Evolutionary conservation across 306 rosid genomes (phyloP).

Genomic region (Medicago lupulina): DNA sequence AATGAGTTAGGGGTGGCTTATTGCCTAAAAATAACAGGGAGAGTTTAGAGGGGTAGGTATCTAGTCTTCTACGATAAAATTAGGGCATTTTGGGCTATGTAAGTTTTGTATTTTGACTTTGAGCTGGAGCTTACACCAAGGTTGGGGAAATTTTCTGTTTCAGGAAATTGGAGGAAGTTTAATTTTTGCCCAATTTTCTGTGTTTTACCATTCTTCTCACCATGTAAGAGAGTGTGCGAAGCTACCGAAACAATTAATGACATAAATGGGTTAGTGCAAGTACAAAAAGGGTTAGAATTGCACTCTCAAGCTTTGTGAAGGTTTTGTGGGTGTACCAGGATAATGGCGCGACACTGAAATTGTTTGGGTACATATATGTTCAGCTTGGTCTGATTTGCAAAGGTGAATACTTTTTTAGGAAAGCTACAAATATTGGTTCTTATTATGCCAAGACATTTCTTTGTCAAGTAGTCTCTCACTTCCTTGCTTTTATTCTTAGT

Average conservation of each 20-base stretch:
- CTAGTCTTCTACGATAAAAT: not conserved
- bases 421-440: not conserved
- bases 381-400: not conserved
- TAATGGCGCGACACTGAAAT: not conserved
- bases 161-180: constrained; percentile 4
- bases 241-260: not conserved
- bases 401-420: not conserved
- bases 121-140: not conserved
- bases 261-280: not conserved
- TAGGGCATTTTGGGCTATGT: not conserved
- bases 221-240: not conserved
- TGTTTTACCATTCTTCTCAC: not conserved
- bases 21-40: not conserved
- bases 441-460: not conserved
- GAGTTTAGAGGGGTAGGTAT: not conserved
- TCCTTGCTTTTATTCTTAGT: not conserved
- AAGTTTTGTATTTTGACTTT: not conserved
- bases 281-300: not conserved
- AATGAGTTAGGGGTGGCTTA: not conserved
- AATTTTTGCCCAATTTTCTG: not conserved
- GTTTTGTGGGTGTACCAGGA: not conserved
- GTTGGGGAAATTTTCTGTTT: not conserved
- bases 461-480: not conserved
- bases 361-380: not conserved
- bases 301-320: not conserved